Base-by-base conservation (phyloP, 805 yeast species). In the Komagataella populi region DNA sequence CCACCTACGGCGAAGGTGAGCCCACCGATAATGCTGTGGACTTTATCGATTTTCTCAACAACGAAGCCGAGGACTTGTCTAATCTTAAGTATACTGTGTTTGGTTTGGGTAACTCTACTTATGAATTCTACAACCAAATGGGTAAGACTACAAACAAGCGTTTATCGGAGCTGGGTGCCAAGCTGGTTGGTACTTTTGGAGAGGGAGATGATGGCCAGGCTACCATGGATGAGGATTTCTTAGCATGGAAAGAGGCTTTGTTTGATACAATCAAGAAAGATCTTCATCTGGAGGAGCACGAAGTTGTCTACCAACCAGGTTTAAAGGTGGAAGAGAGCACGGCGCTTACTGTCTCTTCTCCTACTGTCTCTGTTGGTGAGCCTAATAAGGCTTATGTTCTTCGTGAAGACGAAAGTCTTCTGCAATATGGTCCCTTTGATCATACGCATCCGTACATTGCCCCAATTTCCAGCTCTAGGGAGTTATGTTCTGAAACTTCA, bases 1-100 rank as follows among this genome's bases (percentile, higher is more conserved):
- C 98, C 36, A 88, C 96, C 8, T 93, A 93, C 60, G 99, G 99
- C 59, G 99, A 91, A 70, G 99, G 99, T 63, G 99, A 91, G 65
- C 96, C 96, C 59, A 91, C 99, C 12, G 99, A 91, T 65, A 87
- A 87, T 59, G 93, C 97, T n/a, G 77, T 78, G 46, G 81, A 80
- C 44, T 87, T 93, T 64, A 81, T 80, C 62, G 84, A 83, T 53
- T 80, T 70, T 62, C 75, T 90, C 60, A 77, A 80, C 39, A 78
- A 75, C 49, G 82, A 78, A 23, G 76, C 73, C 46, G 78, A 75
- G 54, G 67, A 68, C 50, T 71, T 90, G 59, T 62, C 74, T 6
- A 77, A 76, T 54, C 61, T 89, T 55, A 80, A 76, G 57, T 89
- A 70, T 67, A 77, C 89, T 54, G 74, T 88, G 50, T 93, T 91